Evolutionary conservation across 2,329 filamentous ascomycete species (phyloP), one percentile per base, ranked within the genome.

Genomic region (Onygenales sp.): DNA sequence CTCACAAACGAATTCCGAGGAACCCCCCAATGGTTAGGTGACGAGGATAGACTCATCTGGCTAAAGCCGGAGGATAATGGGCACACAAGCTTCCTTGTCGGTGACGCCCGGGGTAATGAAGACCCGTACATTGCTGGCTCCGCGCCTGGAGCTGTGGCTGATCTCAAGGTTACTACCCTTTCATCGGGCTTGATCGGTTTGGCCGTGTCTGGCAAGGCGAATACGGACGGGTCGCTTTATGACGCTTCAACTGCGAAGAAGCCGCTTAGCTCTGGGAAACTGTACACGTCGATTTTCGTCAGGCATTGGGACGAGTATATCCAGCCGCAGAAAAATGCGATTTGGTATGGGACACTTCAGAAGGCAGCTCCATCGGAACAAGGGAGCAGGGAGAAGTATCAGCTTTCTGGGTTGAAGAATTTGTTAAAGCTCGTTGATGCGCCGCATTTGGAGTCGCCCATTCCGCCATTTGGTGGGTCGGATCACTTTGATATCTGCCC

Each of bases 271-370:
- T 74, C 72, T 2, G 77, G 74, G 2, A 70, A 65, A 47, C 59
- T 79, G 3, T 80, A 79, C 59, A 75, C 74, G 17, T 74, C 70
- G 7, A 66, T 78, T 14, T 78, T 75, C 59, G 77, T 79, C 10
- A 68, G 77, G 37, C 76, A 79, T 57, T 79, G 77, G 77, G 77
- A 79, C 58, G 63, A 70, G 5, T 79, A 75, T 57, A 63, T 77
- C 11, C 70, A 71, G 21, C 70, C 72, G n/a, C 69, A 78, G 60
- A 71, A 68, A 51, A 77, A 76, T 56, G 62, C 75, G 0, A 72
- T 80, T 44, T 79, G 71, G 62, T 74, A 73, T 59, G 77, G 73
- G 27, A 62, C 76, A 39, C 64, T 80, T 13, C 66, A 72, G 57
- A 70, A 66, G 53, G 62, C 67, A 14, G 65, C 70, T 11, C 57